phyloP scores from a whole-genome alignment of 768 basidiomycete genomes.

The Dacryopinax primogenitus region DNA sequence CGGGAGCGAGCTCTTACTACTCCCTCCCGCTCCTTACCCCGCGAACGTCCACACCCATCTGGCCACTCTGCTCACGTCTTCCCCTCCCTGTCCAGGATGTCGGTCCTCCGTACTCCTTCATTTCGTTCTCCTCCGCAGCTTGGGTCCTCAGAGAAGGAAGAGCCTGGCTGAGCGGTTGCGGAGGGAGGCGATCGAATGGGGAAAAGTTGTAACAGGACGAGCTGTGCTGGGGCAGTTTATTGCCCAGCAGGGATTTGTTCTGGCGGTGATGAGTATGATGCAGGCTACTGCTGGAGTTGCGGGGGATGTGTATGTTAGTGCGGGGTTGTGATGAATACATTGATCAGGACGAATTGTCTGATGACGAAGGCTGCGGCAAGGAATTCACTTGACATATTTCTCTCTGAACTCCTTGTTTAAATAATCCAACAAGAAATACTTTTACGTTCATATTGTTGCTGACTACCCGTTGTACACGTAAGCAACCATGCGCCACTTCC shows the following conservation, averaged over 20 bases:
- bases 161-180: background rate
- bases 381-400: background rate
- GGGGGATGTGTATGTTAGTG: background rate
- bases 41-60: constrained; percentile 1
- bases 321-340: background rate
- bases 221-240: background rate
- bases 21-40: constrained; percentile 6
- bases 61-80: constrained; percentile 15
- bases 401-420: background rate
- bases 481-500: too few species aligned
- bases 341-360: background rate
- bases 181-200: background rate
- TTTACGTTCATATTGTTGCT: too few species aligned
- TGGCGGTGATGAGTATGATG: background rate
- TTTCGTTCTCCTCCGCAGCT: constrained; percentile 3
- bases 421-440: too few species aligned
- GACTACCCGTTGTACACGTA: too few species aligned
- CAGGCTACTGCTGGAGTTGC: background rate
- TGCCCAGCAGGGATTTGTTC: background rate
- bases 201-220: background rate
- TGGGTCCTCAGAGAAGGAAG: background rate
- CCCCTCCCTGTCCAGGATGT: constrained; percentile 19
- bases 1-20: background rate
- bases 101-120: constrained; percentile 16
- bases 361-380: background rate